These are phyloP conservation scores for Rachicladosporium sp. DNA, from an alignment of 2,329 filamentous ascomycete genomes.

Conservation along the genomic window DNA sequence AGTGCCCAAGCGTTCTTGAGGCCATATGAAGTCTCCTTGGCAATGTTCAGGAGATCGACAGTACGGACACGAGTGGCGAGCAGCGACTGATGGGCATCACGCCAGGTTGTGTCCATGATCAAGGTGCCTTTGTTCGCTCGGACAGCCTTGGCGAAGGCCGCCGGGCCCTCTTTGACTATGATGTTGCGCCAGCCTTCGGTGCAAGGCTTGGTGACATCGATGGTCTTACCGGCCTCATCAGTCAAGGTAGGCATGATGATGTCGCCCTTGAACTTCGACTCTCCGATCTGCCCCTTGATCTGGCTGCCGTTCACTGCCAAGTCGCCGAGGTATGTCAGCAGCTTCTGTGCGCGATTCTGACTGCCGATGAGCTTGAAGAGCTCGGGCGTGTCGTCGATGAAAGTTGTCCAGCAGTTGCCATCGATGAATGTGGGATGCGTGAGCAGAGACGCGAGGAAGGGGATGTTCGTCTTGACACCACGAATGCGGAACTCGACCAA, in stretches of 20 bases:
- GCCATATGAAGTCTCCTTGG: constrained; percentile 89
- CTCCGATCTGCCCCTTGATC: constrained; percentile 96
- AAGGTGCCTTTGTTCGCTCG: constrained; percentile 88
- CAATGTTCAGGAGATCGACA: constrained; percentile 88
- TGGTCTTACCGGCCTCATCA: constrained; percentile 54
- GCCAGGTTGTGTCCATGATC: constrained; percentile 99
- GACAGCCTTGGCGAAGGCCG: constrained; percentile 86
- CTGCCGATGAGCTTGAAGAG: constrained; percentile 88
- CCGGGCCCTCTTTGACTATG: constrained; percentile 75
- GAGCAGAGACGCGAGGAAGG: constrained; percentile 85
- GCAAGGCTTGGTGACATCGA: constrained; percentile 65
- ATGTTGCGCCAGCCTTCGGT: constrained; percentile 84
- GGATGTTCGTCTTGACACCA: constrained; percentile 98
- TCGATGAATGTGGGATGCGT: constrained; percentile 91
- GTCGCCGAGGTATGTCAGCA: constrained; percentile 88
- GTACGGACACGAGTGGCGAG: constrained; percentile 92
- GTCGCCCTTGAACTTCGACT: constrained; percentile 94
- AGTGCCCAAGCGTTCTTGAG: constrained; percentile 84
- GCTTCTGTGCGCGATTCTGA: constrained; percentile 96
- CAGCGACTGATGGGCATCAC: constrained; percentile 95
- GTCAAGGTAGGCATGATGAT: constrained; percentile 70
- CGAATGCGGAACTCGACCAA: constrained; percentile 96
- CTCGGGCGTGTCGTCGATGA: constrained; percentile 94
- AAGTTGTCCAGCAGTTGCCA: constrained; percentile 97
- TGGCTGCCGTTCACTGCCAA: constrained; percentile 95